Conservation (phyloP, 179 eudicot species). For the Gypsophila paniculata region DNA sequence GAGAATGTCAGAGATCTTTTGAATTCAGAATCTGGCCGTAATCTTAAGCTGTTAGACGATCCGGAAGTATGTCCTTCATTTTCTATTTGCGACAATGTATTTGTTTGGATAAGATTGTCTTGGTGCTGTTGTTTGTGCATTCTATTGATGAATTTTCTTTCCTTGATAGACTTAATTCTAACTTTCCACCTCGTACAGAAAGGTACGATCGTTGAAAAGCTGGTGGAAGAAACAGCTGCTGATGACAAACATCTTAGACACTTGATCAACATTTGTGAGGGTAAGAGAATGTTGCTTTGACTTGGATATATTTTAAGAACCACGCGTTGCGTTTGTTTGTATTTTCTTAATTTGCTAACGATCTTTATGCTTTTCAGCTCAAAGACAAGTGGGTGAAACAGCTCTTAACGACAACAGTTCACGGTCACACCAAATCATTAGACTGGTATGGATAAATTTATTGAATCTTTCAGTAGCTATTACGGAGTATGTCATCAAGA, state of each 20-base stretch:
- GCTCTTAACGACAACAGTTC: constrained; percentile 89
- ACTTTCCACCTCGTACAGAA: constrained; percentile 45
- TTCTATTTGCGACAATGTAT: not conserved
- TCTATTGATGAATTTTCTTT: not conserved
- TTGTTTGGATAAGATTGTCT: not conserved
- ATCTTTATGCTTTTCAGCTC: constrained; percentile 41
- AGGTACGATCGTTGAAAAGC: constrained; percentile 94
- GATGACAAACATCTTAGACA: constrained; percentile 65
- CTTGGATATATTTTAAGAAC: not conserved
- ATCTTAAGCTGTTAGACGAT: constrained; percentile 89
- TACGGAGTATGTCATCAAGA: not conserved
- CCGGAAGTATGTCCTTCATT: constrained; percentile 59
- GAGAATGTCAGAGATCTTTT: constrained; percentile 89
- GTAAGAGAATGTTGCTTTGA: constrained; percentile 32
- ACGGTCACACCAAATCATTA: constrained; percentile 91
- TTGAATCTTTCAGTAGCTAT: not conserved
- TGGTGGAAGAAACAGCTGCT: constrained; percentile 81
- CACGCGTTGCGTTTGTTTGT: not conserved
- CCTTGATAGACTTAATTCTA: not conserved
- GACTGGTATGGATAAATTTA: constrained; percentile 49
- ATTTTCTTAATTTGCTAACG: constrained; percentile 5
- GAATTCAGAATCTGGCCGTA: constrained; percentile 85
- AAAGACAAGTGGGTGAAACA: constrained; percentile 98
- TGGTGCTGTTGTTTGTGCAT: not conserved
- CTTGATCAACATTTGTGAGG: constrained; percentile 81